Evolutionary conservation across 805 yeast species (phyloP).

Genomic region (Ogataea polymorpha): DNA sequence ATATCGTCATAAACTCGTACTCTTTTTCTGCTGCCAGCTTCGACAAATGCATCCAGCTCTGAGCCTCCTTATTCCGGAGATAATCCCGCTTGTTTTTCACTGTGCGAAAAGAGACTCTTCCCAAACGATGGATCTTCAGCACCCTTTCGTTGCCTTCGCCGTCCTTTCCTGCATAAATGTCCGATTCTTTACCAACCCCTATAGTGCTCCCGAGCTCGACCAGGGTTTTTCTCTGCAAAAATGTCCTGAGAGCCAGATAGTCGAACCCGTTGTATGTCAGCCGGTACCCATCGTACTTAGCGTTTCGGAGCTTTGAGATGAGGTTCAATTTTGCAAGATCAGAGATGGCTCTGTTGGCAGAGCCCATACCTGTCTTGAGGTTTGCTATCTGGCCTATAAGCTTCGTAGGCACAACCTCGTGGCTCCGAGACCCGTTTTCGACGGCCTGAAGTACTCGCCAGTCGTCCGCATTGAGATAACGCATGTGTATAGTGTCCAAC

Average conservation of each 20-base stretch:
- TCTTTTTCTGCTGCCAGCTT: conserved; percentile 91
- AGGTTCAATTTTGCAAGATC: conserved; percentile 85
- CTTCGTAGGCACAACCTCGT: conserved; percentile 89
- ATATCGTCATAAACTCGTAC: conserved; percentile 77
- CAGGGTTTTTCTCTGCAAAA: conserved; percentile 70
- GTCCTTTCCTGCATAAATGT: conserved; percentile 81
- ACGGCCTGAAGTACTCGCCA: conserved; percentile 85
- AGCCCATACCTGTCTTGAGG: conserved; percentile 61
- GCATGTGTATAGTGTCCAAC: conserved; percentile 88
- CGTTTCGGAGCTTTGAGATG: conserved; percentile 76
- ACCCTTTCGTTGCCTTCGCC: conserved; percentile 61
- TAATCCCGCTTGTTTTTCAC: conserved; percentile 95
- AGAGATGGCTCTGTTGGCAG: conserved; percentile 73
- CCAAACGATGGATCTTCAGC: conserved; percentile 87
- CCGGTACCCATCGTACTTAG: conserved; percentile 92
- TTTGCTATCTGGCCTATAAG: conserved; percentile 80
- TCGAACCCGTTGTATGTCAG: conserved; percentile 89
- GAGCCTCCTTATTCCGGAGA: conserved; percentile 66
- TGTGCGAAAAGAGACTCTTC: conserved; percentile 88
- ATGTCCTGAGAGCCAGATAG: conserved; percentile 82
- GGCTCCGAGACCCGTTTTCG: conserved; percentile 88
- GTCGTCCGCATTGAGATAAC: conserved; percentile 88
- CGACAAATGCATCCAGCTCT: conserved; percentile 91
- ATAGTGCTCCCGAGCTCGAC: conserved; percentile 81
- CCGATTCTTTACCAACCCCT: conserved; percentile 98